Evolutionary conservation across 192 early-diverging fungal genomes (phyloP), one percentile per base, ranked within the genome.

Genomic region (Mortierella alpina): DNA sequence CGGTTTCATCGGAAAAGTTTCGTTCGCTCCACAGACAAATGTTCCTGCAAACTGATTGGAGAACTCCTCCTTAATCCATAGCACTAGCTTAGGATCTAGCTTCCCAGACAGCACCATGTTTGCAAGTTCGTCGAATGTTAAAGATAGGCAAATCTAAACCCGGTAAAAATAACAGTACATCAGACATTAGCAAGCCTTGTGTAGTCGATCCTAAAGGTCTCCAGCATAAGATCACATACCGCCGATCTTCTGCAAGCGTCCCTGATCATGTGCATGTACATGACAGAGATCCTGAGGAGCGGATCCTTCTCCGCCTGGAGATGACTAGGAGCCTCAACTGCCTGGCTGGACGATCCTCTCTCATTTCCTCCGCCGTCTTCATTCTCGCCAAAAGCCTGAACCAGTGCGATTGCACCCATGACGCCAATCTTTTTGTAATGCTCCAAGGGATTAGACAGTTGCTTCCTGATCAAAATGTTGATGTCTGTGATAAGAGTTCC

Each of bases 51-150:
- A 92, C 8, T 72, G 73, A 42, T 82, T 73, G 6, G 89, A 87
- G 12, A 93, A 80, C 50, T 92, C 90, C 14, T 92, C 90, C 65
- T 87, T 84, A 46, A 93, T 86, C 93, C 93, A 94, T 2, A 75
- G 63, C n/a, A 87, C 82, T 40, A 94, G 80, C 44, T 86, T 86
- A 5, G 45, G 48, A 39, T 93, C 89, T 14, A 93, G 58, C 31
- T 82, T 65, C 12, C 83, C 73, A 9, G 83, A 82, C 20, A 85
- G 72, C n/a, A 94, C 79, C 39, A 91, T 82, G n/a, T 86, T 85
- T 13, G 93, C 87, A 5, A 94, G 82, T 60, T 94, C 93, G 63
- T 94, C 93, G 67, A 89, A 92, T 1, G 91, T 87, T 65, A 94
- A 83, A 8, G 92, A 83, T 9, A 92, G 41, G 54, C 91, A 94